Base-by-base conservation (phyloP, 495 filamentous ascomycete species). In the Margaritispora aquatica region DNA sequence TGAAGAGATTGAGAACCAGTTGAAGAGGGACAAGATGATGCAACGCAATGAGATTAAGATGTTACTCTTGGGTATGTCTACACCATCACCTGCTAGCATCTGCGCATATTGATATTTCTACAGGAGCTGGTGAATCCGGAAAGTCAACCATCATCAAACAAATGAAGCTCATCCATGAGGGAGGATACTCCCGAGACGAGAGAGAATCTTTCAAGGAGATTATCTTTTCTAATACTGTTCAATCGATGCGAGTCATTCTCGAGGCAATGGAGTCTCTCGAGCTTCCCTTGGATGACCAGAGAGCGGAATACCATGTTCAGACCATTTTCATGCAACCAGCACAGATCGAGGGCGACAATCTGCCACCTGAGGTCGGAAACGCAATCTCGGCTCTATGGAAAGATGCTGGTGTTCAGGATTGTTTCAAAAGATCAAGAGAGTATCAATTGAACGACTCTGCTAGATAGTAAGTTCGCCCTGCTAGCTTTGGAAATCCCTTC, bases 131-230 rank as follows among this genome's bases (percentile, higher is more conserved):
- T 83, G 94, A 98, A 84, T 97, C 94, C 67, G 94, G 94, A 74
- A 98, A 98, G 79, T 97, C 95, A 52, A 98, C 94, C 13, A 97
- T 98, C 69, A 81, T 98, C 58, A 98, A 98, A 79, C 94, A 98
- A 84, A 98, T 98, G 94, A 97, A 89, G 75, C 81, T 91, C 56
- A 91, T 91, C 66, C 85, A 91, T 71, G 86, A 89, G 69, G 88
- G 88, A 59, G 87, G 88, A 62, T 91, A 90, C 70, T 87, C 84
- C 54, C 84, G 84, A 72, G 85, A 87, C 67, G 88, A 91, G 73
- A 80, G 87, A 58, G 88, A 91, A 69, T 88, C 86, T 22, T 89
- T 88, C 86, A 94, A 95, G 72, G 92, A 96, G 74, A 96, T 96
- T 74, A 96, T 97, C 76, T 96, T 96, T 83, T 96, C 90, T 81